Percentiles rank a stretch among this genome's conserved stretches.
These are phyloP conservation scores for Sporodiniella umbellata DNA, from an alignment of 371 early-diverging fungal genomes.

Conservation along the genomic window DNA sequence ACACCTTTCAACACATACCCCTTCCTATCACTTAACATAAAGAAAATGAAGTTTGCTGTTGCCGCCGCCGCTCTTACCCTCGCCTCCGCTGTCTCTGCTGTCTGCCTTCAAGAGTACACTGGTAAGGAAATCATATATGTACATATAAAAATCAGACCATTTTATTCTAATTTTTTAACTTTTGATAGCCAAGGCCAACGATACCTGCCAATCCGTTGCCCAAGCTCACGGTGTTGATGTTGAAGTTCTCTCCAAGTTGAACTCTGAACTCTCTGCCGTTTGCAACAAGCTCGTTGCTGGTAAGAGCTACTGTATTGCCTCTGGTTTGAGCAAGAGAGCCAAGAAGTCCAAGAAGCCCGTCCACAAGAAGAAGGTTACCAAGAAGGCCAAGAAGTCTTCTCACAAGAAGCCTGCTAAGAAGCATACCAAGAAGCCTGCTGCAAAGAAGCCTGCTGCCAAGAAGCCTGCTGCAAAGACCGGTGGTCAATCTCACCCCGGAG, in stretches of 20 bases:
- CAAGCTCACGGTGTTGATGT: neutral
- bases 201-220: slow-evolving; percentile 16
- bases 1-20: slow-evolving; percentile 20
- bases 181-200: slow-evolving; percentile 12
- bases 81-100: slow-evolving; percentile 18
- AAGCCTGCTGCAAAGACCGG: slow-evolving; percentile 6
- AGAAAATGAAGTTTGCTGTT: slow-evolving; percentile 29
- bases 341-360: slow-evolving; percentile 11
- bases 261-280: slow-evolving; percentile 3
- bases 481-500: slow-evolving; percentile 24
- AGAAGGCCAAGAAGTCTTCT: slow-evolving; percentile 19
- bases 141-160: neutral
- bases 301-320: slow-evolving; percentile 16
- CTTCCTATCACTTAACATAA: slow-evolving; percentile 27
- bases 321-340: neutral
- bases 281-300: slow-evolving; percentile 11
- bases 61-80: slow-evolving; percentile 20
- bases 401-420: slow-evolving; percentile 33
- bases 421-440: slow-evolving; percentile 17
- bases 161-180: neutral
- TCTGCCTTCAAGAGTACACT: slow-evolving; percentile 12
- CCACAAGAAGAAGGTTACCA: neutral
- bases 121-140: slow-evolving; percentile 10
- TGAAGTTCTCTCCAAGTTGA: slow-evolving; percentile 14
- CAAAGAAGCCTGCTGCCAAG: slow-evolving; percentile 16